These are phyloP conservation scores for Beauveria sp. DNA, from an alignment of 2,329 filamentous ascomycete species.

Conservation along the genomic window DNA sequence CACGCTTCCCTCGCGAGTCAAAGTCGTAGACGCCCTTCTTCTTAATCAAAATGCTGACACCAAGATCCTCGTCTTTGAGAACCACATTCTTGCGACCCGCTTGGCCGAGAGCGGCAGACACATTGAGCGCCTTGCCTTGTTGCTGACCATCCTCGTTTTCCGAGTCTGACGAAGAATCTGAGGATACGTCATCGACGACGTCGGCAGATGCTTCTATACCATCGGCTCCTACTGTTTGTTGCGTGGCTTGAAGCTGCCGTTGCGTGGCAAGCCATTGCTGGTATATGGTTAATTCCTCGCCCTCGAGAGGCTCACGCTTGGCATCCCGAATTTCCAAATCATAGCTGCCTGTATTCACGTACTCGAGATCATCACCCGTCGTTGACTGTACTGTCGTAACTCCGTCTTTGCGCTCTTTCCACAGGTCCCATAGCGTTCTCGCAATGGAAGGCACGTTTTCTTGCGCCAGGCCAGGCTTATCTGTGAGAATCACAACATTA, in stretches of 20 bases:
- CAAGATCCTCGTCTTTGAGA: constrained; percentile 81
- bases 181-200: constrained; percentile 74
- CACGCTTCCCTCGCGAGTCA: constrained; percentile 83
- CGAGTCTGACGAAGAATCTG: constrained; percentile 76
- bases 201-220: constrained; percentile 63
- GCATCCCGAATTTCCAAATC: constrained; percentile 54
- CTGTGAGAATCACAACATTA: constrained; percentile 83
- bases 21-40: constrained; percentile 90
- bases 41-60: constrained; percentile 82
- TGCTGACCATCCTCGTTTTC: constrained; percentile 86
- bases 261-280: constrained; percentile 90
- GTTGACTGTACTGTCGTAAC: constrained; percentile 48
- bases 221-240: constrained; percentile 61
- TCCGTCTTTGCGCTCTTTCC: constrained; percentile 60
- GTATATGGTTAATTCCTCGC: constrained; percentile 71
- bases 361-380: constrained; percentile 53
- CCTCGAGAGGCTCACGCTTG: constrained; percentile 58
- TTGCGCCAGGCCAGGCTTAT: constrained; percentile 47
- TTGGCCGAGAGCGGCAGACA: constrained; percentile 78
- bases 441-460: constrained; percentile 52
- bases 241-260: constrained; percentile 74
- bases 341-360: constrained; percentile 57
- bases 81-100: constrained; percentile 78
- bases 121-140: constrained; percentile 84
- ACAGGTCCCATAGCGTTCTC: constrained; percentile 71